Conservation (phyloP, 2,329 filamentous ascomycete genomes). For the Nothophoma quercina region DNA sequence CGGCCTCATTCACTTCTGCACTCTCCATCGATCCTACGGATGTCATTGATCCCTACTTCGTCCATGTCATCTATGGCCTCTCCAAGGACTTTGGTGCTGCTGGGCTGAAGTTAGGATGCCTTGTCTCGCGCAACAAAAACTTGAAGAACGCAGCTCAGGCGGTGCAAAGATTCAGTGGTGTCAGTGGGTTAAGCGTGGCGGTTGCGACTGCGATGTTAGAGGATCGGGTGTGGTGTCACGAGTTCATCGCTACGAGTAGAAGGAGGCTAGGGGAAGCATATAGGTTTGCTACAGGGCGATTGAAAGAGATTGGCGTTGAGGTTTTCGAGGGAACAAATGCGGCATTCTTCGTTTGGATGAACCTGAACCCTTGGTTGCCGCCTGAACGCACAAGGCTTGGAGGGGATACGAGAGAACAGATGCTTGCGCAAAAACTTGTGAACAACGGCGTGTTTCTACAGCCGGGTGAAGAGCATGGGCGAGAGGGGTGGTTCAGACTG, state of each 20-base stretch:
- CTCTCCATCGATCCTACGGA: conserved; percentile 34
- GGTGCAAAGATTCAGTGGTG: conserved; percentile 47
- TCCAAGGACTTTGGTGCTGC: conserved; percentile 62
- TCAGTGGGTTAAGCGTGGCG: conserved; percentile 24
- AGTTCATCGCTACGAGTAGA: background rate
- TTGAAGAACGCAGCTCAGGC: conserved; percentile 27
- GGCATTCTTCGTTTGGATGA: conserved; percentile 65
- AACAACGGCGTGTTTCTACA: conserved; percentile 30
- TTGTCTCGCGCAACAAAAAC: conserved; percentile 27
- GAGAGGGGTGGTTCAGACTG: conserved; percentile 54
- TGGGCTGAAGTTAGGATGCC: conserved; percentile 46
- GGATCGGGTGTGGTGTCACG: conserved; percentile 30
- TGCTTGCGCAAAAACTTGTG: conserved; percentile 35
- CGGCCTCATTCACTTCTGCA: conserved; percentile 31
- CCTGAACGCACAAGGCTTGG: conserved; percentile 16
- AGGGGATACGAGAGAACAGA: conserved; percentile 18
- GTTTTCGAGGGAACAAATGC: conserved; percentile 61
- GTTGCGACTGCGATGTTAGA: conserved; percentile 30
- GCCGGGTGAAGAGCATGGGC: conserved; percentile 44
- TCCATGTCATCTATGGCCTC: conserved; percentile 61
- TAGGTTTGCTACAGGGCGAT: conserved; percentile 14
- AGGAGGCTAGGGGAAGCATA: background rate
- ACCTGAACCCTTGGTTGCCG: conserved; percentile 48
- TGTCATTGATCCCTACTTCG: conserved; percentile 57
- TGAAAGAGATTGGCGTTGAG: conserved; percentile 53